Conservation (phyloP, 805 yeast genomes). For the Teunomyces lycoperdinae region DNA sequence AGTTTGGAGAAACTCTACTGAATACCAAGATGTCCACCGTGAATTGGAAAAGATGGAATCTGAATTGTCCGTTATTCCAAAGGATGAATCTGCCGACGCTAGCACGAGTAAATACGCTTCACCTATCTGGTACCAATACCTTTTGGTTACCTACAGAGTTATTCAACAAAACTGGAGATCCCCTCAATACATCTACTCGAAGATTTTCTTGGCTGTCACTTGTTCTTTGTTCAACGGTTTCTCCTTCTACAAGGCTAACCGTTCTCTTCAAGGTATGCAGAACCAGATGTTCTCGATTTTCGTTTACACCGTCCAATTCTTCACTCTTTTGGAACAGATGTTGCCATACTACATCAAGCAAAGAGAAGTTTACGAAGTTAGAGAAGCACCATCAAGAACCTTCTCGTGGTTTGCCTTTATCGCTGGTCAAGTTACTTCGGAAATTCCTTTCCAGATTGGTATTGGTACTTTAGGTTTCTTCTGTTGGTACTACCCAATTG, state of each 20-base stretch:
- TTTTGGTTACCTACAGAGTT: slow-evolving; percentile 10
- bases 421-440: slow-evolving; percentile 40
- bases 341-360: slow-evolving; percentile 42
- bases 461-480: slow-evolving; percentile 42
- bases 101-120: slow-evolving; percentile 23
- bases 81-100: slow-evolving; percentile 21
- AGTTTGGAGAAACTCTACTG: slow-evolving; percentile 47
- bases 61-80: slow-evolving; percentile 22
- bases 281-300: slow-evolving; percentile 59
- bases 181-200: slow-evolving; percentile 59
- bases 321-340: slow-evolving; percentile 40
- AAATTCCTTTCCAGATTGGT: slow-evolving; percentile 45
- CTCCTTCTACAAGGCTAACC: slow-evolving; percentile 61
- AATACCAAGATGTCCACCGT: slow-evolving; percentile 11
- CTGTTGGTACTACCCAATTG: slow-evolving; percentile 62
- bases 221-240: slow-evolving; percentile 67
- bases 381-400: slow-evolving; percentile 45
- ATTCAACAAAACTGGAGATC: slow-evolving; percentile 47
- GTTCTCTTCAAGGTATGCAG: slow-evolving; percentile 58
- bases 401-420: slow-evolving; percentile 44
- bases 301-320: slow-evolving; percentile 40
- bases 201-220: slow-evolving; percentile 49
- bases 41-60: slow-evolving; percentile 12
- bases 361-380: slow-evolving; percentile 46
- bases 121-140: slow-evolving; percentile 22